These are phyloP conservation scores for Fusarium proliferatum DNA, from an alignment of 2,329 filamentous ascomycete species.

Conservation along the genomic window DNA sequence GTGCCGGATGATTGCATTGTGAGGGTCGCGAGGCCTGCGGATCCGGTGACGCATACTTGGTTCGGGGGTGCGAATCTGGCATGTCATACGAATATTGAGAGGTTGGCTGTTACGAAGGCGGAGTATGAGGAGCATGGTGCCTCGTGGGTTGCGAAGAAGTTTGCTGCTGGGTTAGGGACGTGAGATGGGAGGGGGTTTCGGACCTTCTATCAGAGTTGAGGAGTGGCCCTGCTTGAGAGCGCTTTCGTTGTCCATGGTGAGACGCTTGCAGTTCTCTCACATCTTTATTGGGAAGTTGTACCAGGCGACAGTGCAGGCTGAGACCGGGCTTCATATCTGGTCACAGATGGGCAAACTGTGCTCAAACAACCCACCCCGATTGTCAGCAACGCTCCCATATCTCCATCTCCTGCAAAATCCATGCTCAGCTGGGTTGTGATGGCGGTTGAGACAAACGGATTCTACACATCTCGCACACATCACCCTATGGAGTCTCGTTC, in stretches of 20 bases:
- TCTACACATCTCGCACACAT: neutral
- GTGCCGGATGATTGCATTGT: conserved; percentile 83
- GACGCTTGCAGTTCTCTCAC: neutral
- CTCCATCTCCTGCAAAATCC: neutral
- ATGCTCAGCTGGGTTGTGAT: neutral
- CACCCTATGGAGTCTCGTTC: neutral
- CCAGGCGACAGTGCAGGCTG: neutral
- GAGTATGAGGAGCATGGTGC: conserved; percentile 92
- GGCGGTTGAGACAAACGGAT: neutral
- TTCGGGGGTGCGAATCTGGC: conserved; percentile 84
- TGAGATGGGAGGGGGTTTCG: neutral
- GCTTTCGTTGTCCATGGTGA: fast-evolving
- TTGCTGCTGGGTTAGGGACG: conserved; percentile 55
- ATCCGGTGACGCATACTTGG: conserved; percentile 88
- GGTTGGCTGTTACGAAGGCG: conserved; percentile 80
- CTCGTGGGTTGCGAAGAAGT: conserved; percentile 78
- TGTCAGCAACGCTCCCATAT: neutral
- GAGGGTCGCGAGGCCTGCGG: conserved; percentile 73
- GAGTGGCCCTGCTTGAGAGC: neutral
- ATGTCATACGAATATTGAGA: conserved; percentile 72
- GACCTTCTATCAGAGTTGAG: neutral
- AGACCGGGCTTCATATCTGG: neutral
- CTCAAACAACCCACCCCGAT: neutral
- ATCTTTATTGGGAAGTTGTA: neutral
- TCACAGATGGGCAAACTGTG: neutral